Conservation (phyloP, 495 filamentous ascomycete genomes). For the Xylaria curta region DNA sequence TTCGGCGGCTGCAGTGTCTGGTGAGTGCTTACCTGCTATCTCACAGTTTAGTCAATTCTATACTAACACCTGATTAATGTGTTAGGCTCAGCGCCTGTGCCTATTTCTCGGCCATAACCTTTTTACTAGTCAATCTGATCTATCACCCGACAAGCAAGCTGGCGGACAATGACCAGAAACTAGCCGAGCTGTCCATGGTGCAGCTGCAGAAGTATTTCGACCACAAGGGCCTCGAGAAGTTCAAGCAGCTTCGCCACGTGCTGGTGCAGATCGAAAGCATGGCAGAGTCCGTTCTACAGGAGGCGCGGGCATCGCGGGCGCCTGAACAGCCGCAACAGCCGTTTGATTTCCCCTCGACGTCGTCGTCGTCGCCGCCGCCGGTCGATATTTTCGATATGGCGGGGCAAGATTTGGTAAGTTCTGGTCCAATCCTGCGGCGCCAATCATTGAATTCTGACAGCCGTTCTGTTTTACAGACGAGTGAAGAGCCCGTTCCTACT, state of each 20-base stretch:
- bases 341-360: not conserved
- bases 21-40: conserved; percentile 29
- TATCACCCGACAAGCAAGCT: conserved; percentile 34
- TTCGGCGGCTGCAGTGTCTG: conserved; percentile 37
- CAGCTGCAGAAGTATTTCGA: conserved; percentile 35
- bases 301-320: not conserved
- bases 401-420: conserved; percentile 3
- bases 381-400: not conserved
- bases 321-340: not conserved
- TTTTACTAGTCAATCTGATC: conserved; percentile 39
- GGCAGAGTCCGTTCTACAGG: conserved; percentile 1
- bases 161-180: conserved; percentile 30
- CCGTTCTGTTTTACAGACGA: not conserved
- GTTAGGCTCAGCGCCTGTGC: conserved; percentile 39
- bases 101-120: conserved; percentile 39
- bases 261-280: conserved; percentile 15
- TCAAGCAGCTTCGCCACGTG: conserved; percentile 30
- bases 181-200: conserved; percentile 27
- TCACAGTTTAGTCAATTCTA: not conserved
- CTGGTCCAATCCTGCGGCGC: not conserved
- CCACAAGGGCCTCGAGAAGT: conserved; percentile 27
- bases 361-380: not conserved
- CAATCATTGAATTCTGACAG: not conserved
- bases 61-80: not conserved
- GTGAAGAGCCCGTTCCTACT: not conserved